Evolutionary conservation across 805 yeast species (phyloP).

Genomic region (Candida adriatica): DNA sequence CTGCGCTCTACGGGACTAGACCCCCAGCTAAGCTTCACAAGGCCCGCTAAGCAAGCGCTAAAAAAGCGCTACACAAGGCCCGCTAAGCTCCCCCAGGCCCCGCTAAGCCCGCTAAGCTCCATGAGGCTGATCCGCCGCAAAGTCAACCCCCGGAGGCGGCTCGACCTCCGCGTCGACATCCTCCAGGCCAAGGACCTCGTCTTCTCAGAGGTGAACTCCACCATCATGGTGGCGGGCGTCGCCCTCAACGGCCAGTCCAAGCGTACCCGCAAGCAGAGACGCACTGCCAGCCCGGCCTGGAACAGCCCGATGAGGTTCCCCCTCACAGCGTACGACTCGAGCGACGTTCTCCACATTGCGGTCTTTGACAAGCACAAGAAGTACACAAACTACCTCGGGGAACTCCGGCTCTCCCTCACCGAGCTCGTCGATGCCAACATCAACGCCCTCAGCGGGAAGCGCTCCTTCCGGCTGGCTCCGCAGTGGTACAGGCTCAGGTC

Average conservation of each 20-base stretch:
- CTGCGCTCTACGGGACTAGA: no score
- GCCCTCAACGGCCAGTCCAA: slow-evolving; percentile 19
- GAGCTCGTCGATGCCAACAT: slow-evolving; percentile 12
- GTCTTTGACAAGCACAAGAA: slow-evolving; percentile 22
- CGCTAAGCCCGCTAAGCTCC: no score
- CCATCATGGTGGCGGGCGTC: slow-evolving; percentile 19
- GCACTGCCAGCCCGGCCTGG: slow-evolving; percentile 22
- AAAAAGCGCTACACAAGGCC: no score
- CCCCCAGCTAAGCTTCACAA: no score
- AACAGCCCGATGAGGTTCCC: slow-evolving; percentile 13
- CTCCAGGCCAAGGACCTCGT: slow-evolving; percentile 21
- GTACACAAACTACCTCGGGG: slow-evolving; percentile 23
- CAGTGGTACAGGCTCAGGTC: slow-evolving; percentile 42
- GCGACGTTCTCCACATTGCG: slow-evolving; percentile 17
- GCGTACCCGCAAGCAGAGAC: slow-evolving; percentile 15
- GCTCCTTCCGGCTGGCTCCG: slow-evolving; percentile 17
- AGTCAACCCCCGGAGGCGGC: slow-evolving; percentile 8
- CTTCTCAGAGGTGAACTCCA: slow-evolving; percentile 9
- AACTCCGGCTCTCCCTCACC: slow-evolving; percentile 18
- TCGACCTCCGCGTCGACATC: slow-evolving; percentile 16
- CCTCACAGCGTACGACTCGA: slow-evolving; percentile 4
- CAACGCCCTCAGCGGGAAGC: not conserved
- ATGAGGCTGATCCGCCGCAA: slow-evolving; percentile 4
- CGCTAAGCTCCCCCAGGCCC: no score
- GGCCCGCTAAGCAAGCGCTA: no score